Evolutionary conservation across 78 protist genomes (phyloP), one percentile per base, ranked within the genome.

Genomic region (Chrysochromulina tobinii): DNA sequence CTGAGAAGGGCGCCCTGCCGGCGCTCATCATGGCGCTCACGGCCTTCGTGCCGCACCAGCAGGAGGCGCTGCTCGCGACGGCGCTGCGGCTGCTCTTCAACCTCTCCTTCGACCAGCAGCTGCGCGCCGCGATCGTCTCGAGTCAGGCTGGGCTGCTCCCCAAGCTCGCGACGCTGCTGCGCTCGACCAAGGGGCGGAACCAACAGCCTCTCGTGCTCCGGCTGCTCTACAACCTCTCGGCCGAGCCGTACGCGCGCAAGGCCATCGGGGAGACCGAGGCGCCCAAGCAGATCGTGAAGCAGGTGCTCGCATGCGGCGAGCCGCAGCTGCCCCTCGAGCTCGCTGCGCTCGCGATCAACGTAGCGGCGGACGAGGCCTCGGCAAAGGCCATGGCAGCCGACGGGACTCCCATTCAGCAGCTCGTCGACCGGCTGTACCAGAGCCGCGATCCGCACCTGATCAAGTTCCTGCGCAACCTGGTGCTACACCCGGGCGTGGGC

Each of bases 151-250:
- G 64, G 23, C 64, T 59, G 12, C 64, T 12, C 64, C 64, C 64
- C 64, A 7, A 7, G 23, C 64, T 59, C 6, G 23, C 61, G 79
- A 77, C 27, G 72, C 50, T n/a, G 77, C 20, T 58, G 25, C 77
- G 55, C 54, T 89, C 12, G 50, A n/a, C 25, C 18, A 54, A 12
- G 48, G 55, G 12, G n/a, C 67, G n/a, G 38, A 38, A 38, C 38
- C 69, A 89, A 48, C 64, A 2, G 38, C 67, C 4, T 20, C 51
- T 77, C 54, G 92, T 61, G 17, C 53, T 77, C 25, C 58, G 92
- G 51, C 48, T 89, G 58, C 66, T 89, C 61, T 89, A 89, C 87
- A 57, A 48, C n/a, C 75, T 89, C 18, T 77, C 88, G 38, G 58
- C 8, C 23, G 83, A 75, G 58, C 27, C 38, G 61, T 50, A 12